These are phyloP conservation scores for Ustilago hordei DNA, from an alignment of 1,284 basidiomycete genomes.

Conservation along the genomic window DNA sequence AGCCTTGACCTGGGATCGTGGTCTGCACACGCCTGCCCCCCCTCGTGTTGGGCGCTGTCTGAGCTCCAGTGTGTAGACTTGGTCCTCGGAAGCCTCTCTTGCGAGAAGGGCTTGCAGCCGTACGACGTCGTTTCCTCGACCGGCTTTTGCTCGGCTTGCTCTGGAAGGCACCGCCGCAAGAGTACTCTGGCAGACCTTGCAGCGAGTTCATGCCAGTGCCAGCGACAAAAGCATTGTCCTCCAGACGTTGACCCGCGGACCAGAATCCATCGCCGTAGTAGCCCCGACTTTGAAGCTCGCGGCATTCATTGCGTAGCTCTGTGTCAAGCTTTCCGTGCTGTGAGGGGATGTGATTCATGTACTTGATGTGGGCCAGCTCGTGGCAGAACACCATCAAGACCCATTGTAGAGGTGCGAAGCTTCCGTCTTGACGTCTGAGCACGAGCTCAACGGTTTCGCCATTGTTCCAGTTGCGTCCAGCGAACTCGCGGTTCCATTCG, in stretches of 20 bases:
- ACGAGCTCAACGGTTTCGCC: conserved; percentile 61
- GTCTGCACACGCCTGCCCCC: conserved; percentile 33
- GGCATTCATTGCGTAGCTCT: conserved; percentile 45
- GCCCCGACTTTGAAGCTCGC: conserved; percentile 49
- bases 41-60: conserved; percentile 54
- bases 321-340: conserved; percentile 55
- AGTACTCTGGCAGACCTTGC: conserved; percentile 50
- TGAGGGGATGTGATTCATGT: conserved; percentile 62
- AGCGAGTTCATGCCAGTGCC: conserved; percentile 43
- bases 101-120: conserved; percentile 10
- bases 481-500: conserved; percentile 59
- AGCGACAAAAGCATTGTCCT: conserved; percentile 43
- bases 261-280: conserved; percentile 63
- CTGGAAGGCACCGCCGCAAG: conserved; percentile 54
- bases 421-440: conserved; percentile 46
- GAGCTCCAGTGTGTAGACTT: conserved; percentile 57
- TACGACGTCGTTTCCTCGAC: conserved; percentile 23
- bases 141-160: conserved; percentile 35
- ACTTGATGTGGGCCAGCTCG: conserved; percentile 60
- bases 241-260: conserved; percentile 52
- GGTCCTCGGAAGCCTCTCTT: conserved; percentile 47
- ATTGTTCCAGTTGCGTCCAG: conserved; percentile 61
- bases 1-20: conserved; percentile 42
- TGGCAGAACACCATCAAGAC: conserved; percentile 59
- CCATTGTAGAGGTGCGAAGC: conserved; percentile 53